Conservation (phyloP, 2,329 filamentous ascomycete species). For the Botryosphaeria dothidea region DNA sequence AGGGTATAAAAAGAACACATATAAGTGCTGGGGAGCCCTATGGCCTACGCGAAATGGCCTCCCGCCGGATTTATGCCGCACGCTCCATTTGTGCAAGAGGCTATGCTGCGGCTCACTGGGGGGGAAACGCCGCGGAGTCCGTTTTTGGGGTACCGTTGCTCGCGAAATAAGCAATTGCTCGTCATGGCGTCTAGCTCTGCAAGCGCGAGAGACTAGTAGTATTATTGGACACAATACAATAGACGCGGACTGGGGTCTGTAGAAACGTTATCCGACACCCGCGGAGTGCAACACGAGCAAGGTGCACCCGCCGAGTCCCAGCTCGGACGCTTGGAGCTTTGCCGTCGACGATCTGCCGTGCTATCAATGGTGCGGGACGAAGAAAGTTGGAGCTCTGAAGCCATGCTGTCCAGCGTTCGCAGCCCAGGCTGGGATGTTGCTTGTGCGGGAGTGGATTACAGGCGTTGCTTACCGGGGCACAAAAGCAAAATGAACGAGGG, state of each 20-base stretch:
- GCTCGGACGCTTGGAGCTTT: background rate
- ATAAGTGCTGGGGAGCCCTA: background rate
- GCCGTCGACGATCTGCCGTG: constrained; percentile 5
- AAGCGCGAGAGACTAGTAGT: background rate
- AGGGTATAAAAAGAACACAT: constrained; percentile 2
- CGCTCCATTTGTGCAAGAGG: background rate
- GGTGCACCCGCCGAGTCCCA: background rate
- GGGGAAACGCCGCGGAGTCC: background rate
- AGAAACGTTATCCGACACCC: constrained; percentile 1
- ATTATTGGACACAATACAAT: background rate
- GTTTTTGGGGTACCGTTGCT: background rate
- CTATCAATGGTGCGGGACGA: background rate
- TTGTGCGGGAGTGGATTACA: background rate
- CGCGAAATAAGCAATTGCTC: background rate
- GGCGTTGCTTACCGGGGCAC: background rate
- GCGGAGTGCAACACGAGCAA: background rate
- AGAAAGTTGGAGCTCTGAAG: background rate
- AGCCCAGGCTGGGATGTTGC: background rate
- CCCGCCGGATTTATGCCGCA: constrained; percentile 7
- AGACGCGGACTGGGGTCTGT: background rate
- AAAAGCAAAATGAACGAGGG: background rate
- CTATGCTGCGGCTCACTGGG: background rate
- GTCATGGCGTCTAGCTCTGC: background rate
- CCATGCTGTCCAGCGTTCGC: background rate
- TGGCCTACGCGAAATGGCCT: constrained; percentile 7